phyloP scores from a whole-genome alignment of 1,139 yeast species.

The Saccharomyces hybrid region DNA sequence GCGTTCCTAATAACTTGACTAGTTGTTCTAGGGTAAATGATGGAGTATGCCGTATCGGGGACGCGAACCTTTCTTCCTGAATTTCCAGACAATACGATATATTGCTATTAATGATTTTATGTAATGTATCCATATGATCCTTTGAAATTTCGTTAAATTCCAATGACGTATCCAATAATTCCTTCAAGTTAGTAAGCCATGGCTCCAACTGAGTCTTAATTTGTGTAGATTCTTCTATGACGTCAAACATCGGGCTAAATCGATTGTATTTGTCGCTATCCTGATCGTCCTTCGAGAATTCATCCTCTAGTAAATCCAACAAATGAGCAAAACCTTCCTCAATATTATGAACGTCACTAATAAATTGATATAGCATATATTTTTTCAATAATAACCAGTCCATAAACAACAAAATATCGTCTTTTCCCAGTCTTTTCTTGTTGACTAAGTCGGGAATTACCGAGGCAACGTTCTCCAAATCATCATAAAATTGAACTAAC shows the following conservation, averaged over 20 bases:
- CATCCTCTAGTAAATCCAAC: slow-evolving; percentile 35
- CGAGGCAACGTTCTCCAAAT: neutral
- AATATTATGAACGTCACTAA: slow-evolving; percentile 37
- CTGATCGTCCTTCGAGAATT: slow-evolving; percentile 8
- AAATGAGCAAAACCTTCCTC: slow-evolving; percentile 44
- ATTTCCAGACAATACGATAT: slow-evolving; percentile 36
- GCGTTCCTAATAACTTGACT: slow-evolving; percentile 36
- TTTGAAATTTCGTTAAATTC: slow-evolving; percentile 53
- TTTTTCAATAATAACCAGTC: slow-evolving; percentile 2
- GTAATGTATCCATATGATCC: slow-evolving; percentile 45
- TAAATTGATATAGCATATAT: slow-evolving; percentile 36
- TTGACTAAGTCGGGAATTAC: neutral
- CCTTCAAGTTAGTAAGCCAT: slow-evolving; percentile 33
- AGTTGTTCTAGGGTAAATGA: slow-evolving; percentile 39
- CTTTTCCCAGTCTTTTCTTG: neutral
- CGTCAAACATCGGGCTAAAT: slow-evolving; percentile 24
- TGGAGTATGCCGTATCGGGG: slow-evolving; percentile 40
- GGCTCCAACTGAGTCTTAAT: slow-evolving; percentile 39
- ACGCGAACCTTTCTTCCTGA: slow-evolving; percentile 37
- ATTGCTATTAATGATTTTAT: slow-evolving; percentile 45
- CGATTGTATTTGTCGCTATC: slow-evolving; percentile 12
- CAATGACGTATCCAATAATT: slow-evolving; percentile 45
- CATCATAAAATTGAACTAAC: neutral
- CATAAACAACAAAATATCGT: neutral
- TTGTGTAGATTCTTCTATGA: slow-evolving; percentile 34